These are phyloP conservation scores for Dactylis glomerata DNA, from an alignment of 176 grass and related monocot species.

Conservation along the genomic window DNA sequence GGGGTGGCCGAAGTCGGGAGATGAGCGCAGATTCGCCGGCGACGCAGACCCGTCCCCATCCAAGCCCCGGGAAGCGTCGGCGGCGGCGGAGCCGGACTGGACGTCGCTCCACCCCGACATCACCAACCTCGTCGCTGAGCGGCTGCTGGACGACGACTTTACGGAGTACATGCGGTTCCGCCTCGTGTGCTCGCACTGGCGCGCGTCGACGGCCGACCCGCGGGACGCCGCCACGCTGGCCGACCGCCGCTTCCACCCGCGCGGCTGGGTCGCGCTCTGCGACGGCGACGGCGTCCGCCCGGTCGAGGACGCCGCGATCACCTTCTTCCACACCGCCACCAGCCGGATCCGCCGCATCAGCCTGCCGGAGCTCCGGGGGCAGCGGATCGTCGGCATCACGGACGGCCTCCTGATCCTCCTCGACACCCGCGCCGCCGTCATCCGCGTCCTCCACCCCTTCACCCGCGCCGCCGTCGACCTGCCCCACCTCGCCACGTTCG, in stretches of 20 bases:
- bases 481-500: not conserved
- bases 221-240: not conserved
- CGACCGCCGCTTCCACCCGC: slow-evolving; percentile 7
- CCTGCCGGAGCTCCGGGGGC: not conserved
- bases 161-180: not conserved
- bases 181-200: not conserved
- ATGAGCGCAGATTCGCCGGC: not conserved
- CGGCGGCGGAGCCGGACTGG: not conserved
- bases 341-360: not conserved
- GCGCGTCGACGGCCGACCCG: not conserved
- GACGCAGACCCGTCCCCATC: not conserved
- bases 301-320: not conserved
- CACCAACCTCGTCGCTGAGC: not conserved
- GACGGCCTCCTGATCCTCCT: not conserved
- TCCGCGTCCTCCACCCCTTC: not conserved
- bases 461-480: not conserved
- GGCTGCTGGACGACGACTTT: not conserved
- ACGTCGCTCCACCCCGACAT: slow-evolving; percentile 1
- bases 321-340: not conserved
- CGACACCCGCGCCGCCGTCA: not conserved
- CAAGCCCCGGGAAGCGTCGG: not conserved
- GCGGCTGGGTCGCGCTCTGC: not conserved
- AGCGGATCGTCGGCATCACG: not conserved
- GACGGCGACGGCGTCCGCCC: not conserved
- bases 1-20: not conserved